Percentiles rank a stretch among this genome's conserved stretches.
These are phyloP conservation scores for Yamadazyma membranifaciens DNA, from an alignment of 1,139 yeast species.

Conservation along the genomic window DNA sequence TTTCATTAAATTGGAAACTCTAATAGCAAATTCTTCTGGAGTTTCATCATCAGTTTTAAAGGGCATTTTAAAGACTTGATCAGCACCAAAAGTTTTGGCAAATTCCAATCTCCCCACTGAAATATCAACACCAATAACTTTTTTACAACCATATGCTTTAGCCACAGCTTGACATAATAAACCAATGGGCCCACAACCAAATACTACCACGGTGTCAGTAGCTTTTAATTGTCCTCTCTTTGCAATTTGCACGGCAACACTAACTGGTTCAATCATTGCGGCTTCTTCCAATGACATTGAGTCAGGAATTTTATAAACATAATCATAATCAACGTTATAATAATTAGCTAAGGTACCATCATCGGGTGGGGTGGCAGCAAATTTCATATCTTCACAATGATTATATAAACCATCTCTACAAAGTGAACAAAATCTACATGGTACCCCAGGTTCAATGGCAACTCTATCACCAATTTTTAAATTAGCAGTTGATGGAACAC, in stretches of 20 bases:
- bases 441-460: constrained; percentile 74
- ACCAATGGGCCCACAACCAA: constrained; percentile 37
- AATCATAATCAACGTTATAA: constrained; percentile 68
- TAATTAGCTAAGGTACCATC: constrained; percentile 64
- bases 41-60: constrained; percentile 13
- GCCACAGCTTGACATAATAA: constrained; percentile 28
- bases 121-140: constrained; percentile 29
- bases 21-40: constrained; percentile 14
- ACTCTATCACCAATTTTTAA: constrained; percentile 76
- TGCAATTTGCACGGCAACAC: constrained; percentile 32
- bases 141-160: constrained; percentile 29
- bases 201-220: constrained; percentile 25
- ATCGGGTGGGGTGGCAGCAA: constrained; percentile 78
- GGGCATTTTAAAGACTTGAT: constrained; percentile 19
- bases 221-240: constrained; percentile 26
- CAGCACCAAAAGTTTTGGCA: constrained; percentile 26
- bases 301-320: constrained; percentile 34
- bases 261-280: constrained; percentile 31
- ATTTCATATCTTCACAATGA: constrained; percentile 77
- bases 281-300: constrained; percentile 29
- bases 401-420: constrained; percentile 78
- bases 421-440: constrained; percentile 71
- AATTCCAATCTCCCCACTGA: constrained; percentile 27
- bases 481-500: constrained; percentile 39
- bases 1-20: constrained; percentile 14